A percentile compares a stretch with the other conserved stretches of the same genome.
Evolutionary conservation across 768 basidiomycete genomes (phyloP).

Genomic region (Hysterangium stoloniferum): DNA sequence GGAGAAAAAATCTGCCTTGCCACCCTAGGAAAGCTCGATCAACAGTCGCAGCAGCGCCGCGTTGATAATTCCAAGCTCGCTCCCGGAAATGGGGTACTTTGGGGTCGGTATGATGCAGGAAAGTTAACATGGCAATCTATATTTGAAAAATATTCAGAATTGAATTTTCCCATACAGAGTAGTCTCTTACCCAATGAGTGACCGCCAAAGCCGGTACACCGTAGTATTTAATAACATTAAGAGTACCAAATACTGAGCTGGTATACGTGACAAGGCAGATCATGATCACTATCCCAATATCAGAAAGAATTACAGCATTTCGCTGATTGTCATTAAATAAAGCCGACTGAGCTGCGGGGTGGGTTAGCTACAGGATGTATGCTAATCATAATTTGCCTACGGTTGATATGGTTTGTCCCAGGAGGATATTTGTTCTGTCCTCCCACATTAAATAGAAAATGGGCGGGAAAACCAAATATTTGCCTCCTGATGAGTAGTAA

Average conservation of each 20-base stretch:
- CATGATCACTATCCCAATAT: conserved; percentile 13
- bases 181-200: conserved; percentile 58
- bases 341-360: conserved; percentile 10
- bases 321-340: conserved; percentile 12
- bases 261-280: conserved; percentile 3
- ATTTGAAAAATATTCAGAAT: background rate
- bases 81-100: conserved; percentile 47
- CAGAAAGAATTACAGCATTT: conserved; percentile 11
- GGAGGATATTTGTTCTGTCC: conserved; percentile 30
- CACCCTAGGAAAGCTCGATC: conserved; percentile 53
- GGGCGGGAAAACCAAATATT: conserved; percentile 43
- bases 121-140: conserved; percentile 1
- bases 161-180: conserved; percentile 21
- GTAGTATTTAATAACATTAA: conserved; percentile 13
- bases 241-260: conserved; percentile 4
- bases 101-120: conserved; percentile 51
- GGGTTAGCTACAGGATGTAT: conserved; percentile 17
- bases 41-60: conserved; percentile 50
- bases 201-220: conserved; percentile 38
- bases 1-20: conserved; percentile 55
- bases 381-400: conserved; percentile 38
- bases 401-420: conserved; percentile 54
- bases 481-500: conserved; percentile 16
- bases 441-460: conserved; percentile 28
- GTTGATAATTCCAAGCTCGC: conserved; percentile 46